Evolutionary conservation across 805 yeast species (phyloP), one percentile per base, ranked within the genome.

Genomic region (Jamesozyma piceae): DNA sequence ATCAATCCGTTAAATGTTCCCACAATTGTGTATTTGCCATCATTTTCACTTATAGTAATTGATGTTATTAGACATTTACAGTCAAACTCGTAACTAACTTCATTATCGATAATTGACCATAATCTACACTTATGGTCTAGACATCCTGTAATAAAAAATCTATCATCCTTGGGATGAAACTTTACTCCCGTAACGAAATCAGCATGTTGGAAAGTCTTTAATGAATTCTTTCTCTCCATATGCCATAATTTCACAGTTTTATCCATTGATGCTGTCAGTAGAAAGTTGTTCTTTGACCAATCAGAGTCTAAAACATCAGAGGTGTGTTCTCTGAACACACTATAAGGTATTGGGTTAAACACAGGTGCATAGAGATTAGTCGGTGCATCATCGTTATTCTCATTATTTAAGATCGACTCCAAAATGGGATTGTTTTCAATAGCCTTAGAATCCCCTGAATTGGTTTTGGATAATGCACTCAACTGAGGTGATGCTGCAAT

Each of bases 201-300:
- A n/a, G 78, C 73, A 56, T 86, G 89, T 11, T 62, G 58, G 53
- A 83, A 88, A 0, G 78, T 70, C 38, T 81, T 72, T 15, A 89
- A 64, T 40, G 86, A 77, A 14, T 67, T 71, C 2, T 63, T 64
- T 38, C 89, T 70, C 32, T 83, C 85, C 11, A 82, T 73, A 59
- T 89, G 94, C 96, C 97, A 89, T 37, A 89, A 64, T 49, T 76
- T 75, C 2, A 79, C 95, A 0, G 94, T 81, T 48, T 76, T 73
- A 62, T 89, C 97, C 81, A 84, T 82, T 1, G 95, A 82, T 3
- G 92, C 80, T 0, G 92, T 72, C 1, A 87, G 58, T 26, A 90
- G 58, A 51, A 89, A 89, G 57, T 81, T 81, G 62, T 87, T 88
- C 52, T 80, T 81, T 40, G 94, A 82, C 97, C 97, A 89, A 53